phyloP scores from a whole-genome alignment of 2,329 filamentous ascomycete genomes.

The Zasmidium citrigriseum region DNA sequence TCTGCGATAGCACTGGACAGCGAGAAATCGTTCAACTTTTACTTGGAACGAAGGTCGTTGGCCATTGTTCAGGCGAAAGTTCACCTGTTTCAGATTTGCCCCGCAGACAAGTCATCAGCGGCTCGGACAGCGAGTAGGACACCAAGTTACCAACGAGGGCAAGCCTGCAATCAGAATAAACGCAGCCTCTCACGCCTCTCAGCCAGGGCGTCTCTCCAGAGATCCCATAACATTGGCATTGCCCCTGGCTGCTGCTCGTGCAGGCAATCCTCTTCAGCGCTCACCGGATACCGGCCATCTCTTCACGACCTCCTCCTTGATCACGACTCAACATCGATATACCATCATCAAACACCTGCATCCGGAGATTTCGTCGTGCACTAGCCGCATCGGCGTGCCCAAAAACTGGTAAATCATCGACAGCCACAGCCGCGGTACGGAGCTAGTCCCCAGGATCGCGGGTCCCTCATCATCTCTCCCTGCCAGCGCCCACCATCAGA shows the following conservation, averaged over 20 bases:
- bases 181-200: not conserved
- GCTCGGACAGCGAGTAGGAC: not conserved
- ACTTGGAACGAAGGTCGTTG: not conserved
- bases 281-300: not conserved
- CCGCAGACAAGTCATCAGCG: not conserved
- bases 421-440: conserved; percentile 4
- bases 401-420: conserved; percentile 7
- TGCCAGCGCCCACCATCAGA: conserved; percentile 14
- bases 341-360: conserved; percentile 5
- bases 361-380: conserved; percentile 4
- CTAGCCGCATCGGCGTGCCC: not conserved
- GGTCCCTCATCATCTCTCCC: conserved; percentile 12
- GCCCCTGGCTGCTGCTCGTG: conserved; percentile 2
- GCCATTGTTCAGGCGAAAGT: not conserved
- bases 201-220: not conserved
- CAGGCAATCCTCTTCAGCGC: not conserved
- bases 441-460: conserved; percentile 3
- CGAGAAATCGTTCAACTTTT: not conserved
- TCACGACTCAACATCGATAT: not conserved
- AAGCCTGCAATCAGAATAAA: conserved; percentile 3
- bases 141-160: not conserved
- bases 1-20: not conserved
- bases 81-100: not conserved
- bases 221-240: not conserved
- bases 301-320: not conserved